phyloP scores from a whole-genome alignment of 345 rosid genomes.

The Nephelium lappaceum region DNA sequence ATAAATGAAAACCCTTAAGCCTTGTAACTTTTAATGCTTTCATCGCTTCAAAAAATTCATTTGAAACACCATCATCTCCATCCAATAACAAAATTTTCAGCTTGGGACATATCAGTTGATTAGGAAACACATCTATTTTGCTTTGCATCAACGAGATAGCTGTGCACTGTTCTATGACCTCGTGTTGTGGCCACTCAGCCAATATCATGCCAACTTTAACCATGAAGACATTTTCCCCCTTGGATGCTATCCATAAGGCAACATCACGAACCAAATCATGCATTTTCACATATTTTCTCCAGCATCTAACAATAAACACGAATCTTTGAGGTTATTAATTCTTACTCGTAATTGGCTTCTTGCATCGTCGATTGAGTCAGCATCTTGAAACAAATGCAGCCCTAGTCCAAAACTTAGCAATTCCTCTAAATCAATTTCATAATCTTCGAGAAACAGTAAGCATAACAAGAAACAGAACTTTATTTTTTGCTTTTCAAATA shows the following conservation, averaged over 20 bases:
- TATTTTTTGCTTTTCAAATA: not conserved
- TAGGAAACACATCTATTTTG: not conserved
- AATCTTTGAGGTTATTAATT: not conserved
- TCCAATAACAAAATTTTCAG: conserved; percentile 5
- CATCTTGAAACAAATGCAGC: not conserved
- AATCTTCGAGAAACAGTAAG: conserved; percentile 21
- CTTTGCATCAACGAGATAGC: conserved; percentile 1
- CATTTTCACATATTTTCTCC: conserved; percentile 17
- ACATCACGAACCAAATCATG: conserved; percentile 8
- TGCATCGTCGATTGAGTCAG: not conserved
- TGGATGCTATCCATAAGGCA: not conserved
- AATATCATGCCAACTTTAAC: not conserved
- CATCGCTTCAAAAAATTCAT: conserved; percentile 16
- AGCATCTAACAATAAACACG: conserved; percentile 5
- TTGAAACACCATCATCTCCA: too few relatives aligned
- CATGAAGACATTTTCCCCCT: not conserved
- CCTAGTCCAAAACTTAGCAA: not conserved
- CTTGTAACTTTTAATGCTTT: conserved; percentile 1
- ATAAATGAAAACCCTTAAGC: too few relatives aligned
- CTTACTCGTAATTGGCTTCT: not conserved
- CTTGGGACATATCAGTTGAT: conserved; percentile 1
- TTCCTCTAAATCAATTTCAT: not conserved
- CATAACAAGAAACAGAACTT: conserved; percentile 15
- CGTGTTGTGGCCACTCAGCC: conserved; percentile 9
- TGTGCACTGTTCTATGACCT: not conserved